A percentile compares a stretch with the other conserved stretches of the same genome.
phyloP scores from a whole-genome alignment of 2,329 filamentous ascomycete genomes.

The Aspergillus pseudonomiae region DNA sequence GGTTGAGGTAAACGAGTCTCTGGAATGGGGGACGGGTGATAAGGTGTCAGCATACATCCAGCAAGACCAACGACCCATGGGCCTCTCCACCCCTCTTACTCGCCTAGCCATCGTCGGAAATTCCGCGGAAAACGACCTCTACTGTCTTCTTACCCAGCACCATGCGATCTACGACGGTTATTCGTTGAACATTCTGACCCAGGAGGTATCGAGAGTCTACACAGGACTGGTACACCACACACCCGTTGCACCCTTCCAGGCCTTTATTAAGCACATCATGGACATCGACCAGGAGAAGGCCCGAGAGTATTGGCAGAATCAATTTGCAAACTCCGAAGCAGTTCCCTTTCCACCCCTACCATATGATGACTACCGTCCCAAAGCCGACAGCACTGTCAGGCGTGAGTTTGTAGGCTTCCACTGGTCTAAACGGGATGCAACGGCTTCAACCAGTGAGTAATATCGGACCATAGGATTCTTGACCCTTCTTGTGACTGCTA shows the following conservation, averaged over 20 bases:
- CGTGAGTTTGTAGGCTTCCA: not conserved
- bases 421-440: not conserved
- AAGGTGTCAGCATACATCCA: not conserved
- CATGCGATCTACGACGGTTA: slow-evolving; percentile 48
- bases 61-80: not conserved
- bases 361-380: not conserved
- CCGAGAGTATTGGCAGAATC: not conserved
- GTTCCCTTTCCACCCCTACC: slow-evolving; percentile 1
- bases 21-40: not conserved
- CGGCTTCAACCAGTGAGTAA: not conserved
- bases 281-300: not conserved
- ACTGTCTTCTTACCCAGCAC: slow-evolving; percentile 1
- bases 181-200: slow-evolving; percentile 17
- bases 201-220: not conserved
- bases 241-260: not conserved
- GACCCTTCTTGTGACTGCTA: not conserved
- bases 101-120: not conserved
- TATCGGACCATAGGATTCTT: not conserved
- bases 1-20: not conserved
- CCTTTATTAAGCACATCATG: not conserved
- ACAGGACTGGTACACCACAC: not conserved
- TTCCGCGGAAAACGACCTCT: not conserved
- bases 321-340: not conserved
- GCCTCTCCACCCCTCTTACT: not conserved
- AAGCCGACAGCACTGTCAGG: slow-evolving; percentile 2